phyloP scores from a whole-genome alignment of 2,329 filamentous ascomycete genomes.

The Colletotrichum coccodes region DNA sequence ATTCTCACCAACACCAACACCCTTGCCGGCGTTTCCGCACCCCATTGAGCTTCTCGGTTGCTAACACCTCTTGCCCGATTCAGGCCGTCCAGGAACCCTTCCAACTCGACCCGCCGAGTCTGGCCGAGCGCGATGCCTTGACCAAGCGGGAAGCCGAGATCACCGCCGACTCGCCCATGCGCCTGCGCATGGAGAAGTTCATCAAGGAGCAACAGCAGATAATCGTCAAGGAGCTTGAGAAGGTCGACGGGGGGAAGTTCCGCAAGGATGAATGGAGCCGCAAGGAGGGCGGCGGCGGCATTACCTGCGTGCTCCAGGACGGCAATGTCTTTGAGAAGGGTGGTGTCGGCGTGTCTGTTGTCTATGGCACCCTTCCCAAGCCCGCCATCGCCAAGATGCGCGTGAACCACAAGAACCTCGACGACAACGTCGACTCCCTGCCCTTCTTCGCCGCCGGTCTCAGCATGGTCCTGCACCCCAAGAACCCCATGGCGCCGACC shows the following conservation, averaged over 20 bases:
- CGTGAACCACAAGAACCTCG: slow-evolving; percentile 91
- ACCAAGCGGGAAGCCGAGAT: slow-evolving; percentile 83
- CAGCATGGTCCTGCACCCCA: slow-evolving; percentile 91
- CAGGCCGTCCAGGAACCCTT: slow-evolving; percentile 55
- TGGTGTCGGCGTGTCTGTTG: slow-evolving; percentile 93
- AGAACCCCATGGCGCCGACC: slow-evolving; percentile 96
- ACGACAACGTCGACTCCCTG: slow-evolving; percentile 78
- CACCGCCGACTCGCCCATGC: slow-evolving; percentile 87
- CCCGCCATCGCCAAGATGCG: slow-evolving; percentile 93
- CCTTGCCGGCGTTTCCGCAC: slow-evolving; percentile 5
- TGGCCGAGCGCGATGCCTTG: slow-evolving; percentile 86
- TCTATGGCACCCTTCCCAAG: slow-evolving; percentile 90
- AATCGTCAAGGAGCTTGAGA: slow-evolving; percentile 85
- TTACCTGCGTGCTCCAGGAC: slow-evolving; percentile 94
- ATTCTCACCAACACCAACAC: slow-evolving; percentile 20
- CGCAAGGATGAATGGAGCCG: slow-evolving; percentile 87
- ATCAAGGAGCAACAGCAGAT: slow-evolving; percentile 92
- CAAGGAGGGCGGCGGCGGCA: slow-evolving; percentile 89
- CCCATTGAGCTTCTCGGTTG: slow-evolving; percentile 18
- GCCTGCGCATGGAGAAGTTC: slow-evolving; percentile 95
- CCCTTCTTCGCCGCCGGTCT: slow-evolving; percentile 96
- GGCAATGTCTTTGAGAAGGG: slow-evolving; percentile 98
- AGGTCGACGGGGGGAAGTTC: slow-evolving; percentile 86
- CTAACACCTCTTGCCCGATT: slow-evolving; percentile 17
- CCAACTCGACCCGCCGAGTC: slow-evolving; percentile 71